A percentile compares a stretch with the other conserved stretches of the same genome.
These are phyloP conservation scores for Kodamaea fukazawae DNA, from an alignment of 805 yeast species.

Conservation along the genomic window DNA sequence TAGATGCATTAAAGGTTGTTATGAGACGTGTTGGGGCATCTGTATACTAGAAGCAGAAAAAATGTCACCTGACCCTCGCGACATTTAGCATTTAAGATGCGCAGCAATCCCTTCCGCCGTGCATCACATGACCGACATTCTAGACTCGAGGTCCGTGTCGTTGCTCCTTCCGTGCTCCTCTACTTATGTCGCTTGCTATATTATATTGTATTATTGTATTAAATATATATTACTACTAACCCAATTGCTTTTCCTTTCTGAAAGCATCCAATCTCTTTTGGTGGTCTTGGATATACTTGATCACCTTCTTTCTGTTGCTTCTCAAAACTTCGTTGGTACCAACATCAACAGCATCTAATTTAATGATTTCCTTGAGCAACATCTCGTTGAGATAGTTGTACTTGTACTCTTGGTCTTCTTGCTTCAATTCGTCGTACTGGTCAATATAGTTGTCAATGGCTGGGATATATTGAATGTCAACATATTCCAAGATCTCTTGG, in stretches of 20 bases:
- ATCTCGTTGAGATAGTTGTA: conserved; percentile 63
- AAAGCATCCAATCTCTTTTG: conserved; percentile 54
- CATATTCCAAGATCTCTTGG: conserved; percentile 38
- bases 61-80: too few species aligned
- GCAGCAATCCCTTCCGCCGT: too few species aligned
- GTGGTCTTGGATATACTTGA: conserved; percentile 58
- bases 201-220: too few species aligned
- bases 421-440: conserved; percentile 22
- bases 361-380: conserved; percentile 63
- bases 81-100: too few species aligned
- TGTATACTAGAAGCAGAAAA: too few species aligned
- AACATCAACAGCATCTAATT: conserved; percentile 62
- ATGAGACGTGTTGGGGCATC: too few species aligned
- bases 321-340: conserved; percentile 51
- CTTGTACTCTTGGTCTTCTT: conserved; percentile 43
- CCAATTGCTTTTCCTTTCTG: conserved; percentile 25
- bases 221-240: not conserved
- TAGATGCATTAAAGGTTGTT: too few species aligned
- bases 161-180: too few species aligned
- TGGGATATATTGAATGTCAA: conserved; percentile 40
- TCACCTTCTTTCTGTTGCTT: conserved; percentile 54
- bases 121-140: too few species aligned
- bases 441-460: conserved; percentile 33
- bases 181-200: too few species aligned
- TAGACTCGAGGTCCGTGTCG: too few species aligned